These are phyloP conservation scores for Gamsiella multidivaricata DNA, from an alignment of 192 early-diverging fungal species.

Conservation along the genomic window DNA sequence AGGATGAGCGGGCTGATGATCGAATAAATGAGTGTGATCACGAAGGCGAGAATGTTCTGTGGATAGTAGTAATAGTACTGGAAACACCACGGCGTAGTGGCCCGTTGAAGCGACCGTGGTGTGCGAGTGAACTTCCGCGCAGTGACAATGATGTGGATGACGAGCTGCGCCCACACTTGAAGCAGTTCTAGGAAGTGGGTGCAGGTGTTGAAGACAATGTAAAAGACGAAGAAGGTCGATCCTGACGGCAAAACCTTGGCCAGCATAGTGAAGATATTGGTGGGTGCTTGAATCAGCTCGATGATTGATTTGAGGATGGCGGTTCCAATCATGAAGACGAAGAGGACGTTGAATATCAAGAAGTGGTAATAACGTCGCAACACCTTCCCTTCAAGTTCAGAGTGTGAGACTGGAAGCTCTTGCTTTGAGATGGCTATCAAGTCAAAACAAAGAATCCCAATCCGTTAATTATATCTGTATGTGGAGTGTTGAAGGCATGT, in stretches of 20 bases:
- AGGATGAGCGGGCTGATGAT: constrained; percentile 71
- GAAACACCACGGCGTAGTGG: constrained; percentile 65
- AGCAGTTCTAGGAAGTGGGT: constrained; percentile 68
- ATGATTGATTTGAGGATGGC: constrained; percentile 64
- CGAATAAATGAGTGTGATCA: constrained; percentile 70
- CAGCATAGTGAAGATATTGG: constrained; percentile 59
- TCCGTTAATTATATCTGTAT: not conserved
- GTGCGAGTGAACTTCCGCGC: constrained; percentile 57
- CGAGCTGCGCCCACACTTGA: constrained; percentile 68
- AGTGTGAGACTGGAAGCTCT: constrained; percentile 67
- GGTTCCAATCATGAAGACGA: constrained; percentile 68
- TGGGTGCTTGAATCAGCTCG: constrained; percentile 58
- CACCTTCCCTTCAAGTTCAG: constrained; percentile 65
- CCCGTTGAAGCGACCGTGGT: constrained; percentile 60
- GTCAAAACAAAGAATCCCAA: not conserved
- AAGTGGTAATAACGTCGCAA: constrained; percentile 68
- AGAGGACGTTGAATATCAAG: constrained; percentile 70
- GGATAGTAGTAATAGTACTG: constrained; percentile 74
- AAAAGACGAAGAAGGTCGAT: constrained; percentile 72
- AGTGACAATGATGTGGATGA: constrained; percentile 61
- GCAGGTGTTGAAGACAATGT: constrained; percentile 68
- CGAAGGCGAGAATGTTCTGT: constrained; percentile 69
- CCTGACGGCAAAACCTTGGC: constrained; percentile 64
- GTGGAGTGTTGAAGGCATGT: too few species aligned
- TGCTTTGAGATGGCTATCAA: constrained; percentile 65